Percentiles rank a stretch among this genome's conserved stretches.
Evolutionary conservation across 2,329 filamentous ascomycete genomes (phyloP).

Genomic region (Epichloe glyceriae): DNA sequence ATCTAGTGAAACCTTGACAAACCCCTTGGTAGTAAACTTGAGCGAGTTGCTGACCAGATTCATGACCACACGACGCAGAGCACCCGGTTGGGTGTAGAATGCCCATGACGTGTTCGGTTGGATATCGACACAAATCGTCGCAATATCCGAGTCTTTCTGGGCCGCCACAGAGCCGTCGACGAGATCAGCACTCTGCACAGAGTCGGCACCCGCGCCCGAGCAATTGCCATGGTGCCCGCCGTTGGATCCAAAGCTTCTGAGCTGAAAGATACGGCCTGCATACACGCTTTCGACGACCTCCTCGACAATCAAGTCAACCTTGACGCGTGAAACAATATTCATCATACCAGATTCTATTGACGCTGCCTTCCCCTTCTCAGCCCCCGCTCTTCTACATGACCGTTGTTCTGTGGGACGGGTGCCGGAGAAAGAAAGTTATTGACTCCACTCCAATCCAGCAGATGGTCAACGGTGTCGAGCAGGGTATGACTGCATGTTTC

Average conservation of each 20-base stretch:
- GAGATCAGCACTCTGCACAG: not conserved
- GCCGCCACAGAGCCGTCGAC: not conserved
- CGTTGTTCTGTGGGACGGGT: not conserved
- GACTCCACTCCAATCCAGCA: conserved; percentile 43
- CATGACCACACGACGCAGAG: conserved; percentile 42
- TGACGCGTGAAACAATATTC: conserved; percentile 13
- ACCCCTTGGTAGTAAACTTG: conserved; percentile 39
- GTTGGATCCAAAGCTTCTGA: not conserved
- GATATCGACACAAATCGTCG: conserved; percentile 22
- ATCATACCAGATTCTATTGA: conserved; percentile 9
- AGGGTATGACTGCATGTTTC: conserved; percentile 38
- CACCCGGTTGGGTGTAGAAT: conserved; percentile 42
- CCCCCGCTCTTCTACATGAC: conserved; percentile 2
- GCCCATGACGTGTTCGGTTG: conserved; percentile 34
- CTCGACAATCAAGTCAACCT: conserved; percentile 29
- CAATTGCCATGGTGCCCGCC: not conserved
- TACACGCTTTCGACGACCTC: conserved; percentile 35
- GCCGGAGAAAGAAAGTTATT: conserved; percentile 21
- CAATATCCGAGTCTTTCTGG: conserved; percentile 11
- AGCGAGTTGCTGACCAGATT: conserved; percentile 50
- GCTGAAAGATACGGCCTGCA: conserved; percentile 29
- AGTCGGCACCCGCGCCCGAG: not conserved
- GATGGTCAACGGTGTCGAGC: conserved; percentile 40
- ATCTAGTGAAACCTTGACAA: conserved; percentile 17
- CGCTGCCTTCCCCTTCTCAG: conserved; percentile 3